Percentiles rank a stretch among this genome's conserved stretches.
phyloP scores from a whole-genome alignment of 768 basidiomycete genomes.

The Clitopilus hobsonii region DNA sequence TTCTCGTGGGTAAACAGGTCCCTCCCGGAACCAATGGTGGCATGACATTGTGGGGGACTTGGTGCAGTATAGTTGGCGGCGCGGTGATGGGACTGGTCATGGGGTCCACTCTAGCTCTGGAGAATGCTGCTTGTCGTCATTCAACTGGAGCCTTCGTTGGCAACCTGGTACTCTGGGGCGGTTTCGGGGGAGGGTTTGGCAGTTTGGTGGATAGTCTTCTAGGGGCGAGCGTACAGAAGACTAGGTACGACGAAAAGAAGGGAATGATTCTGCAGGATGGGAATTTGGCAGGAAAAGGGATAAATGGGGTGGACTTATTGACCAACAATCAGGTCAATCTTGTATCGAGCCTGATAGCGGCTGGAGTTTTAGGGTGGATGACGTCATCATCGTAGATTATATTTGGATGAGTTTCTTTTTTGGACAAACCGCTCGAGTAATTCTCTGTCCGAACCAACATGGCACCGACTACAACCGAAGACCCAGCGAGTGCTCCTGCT shows the following conservation, averaged over 20 bases:
- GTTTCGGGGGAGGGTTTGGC: conserved; percentile 67
- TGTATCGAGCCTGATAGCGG: conserved; percentile 32
- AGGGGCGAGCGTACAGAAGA: conserved; percentile 83
- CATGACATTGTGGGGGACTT: conserved; percentile 70
- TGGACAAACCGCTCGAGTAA: neutral
- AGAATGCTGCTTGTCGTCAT: conserved; percentile 52
- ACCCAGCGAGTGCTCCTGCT: neutral
- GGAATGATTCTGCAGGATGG: conserved; percentile 64
- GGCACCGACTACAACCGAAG: conserved; percentile 1
- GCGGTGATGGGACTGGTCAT: conserved; percentile 62
- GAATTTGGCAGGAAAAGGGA: conserved; percentile 32
- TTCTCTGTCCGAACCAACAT: neutral
- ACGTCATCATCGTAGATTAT: conserved; percentile 5
- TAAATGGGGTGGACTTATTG: conserved; percentile 66
- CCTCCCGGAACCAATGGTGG: conserved; percentile 93
- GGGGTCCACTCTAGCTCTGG: conserved; percentile 49
- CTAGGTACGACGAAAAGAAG: conserved; percentile 60
- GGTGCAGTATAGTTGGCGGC: conserved; percentile 72
- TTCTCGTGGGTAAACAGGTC: conserved; percentile 72
- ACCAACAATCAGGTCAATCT: conserved; percentile 75
- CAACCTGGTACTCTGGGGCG: conserved; percentile 54
- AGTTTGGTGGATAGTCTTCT: conserved; percentile 85
- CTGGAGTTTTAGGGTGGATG: conserved; percentile 24
- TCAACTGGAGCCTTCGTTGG: conserved; percentile 31
- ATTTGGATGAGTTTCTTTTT: neutral